These are phyloP conservation scores for Pleurotus citrinopileatus DNA, from an alignment of 768 basidiomycete species.

Conservation along the genomic window DNA sequence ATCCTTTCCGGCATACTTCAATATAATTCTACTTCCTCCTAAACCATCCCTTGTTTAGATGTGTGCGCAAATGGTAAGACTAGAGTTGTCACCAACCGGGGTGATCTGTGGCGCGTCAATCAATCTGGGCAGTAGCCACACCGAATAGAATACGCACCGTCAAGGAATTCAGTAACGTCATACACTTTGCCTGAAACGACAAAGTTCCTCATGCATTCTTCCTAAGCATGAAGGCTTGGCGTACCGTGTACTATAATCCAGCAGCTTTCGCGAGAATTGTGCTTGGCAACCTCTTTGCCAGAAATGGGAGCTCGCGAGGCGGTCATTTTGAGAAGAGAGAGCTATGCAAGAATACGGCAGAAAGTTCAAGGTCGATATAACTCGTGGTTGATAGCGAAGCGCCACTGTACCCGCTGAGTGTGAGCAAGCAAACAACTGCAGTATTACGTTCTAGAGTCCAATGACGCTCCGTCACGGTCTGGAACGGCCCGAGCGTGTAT, in stretches of 20 bases:
- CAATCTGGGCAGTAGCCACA: neutral
- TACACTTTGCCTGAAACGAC: slow-evolving; percentile 60
- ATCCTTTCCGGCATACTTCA: slow-evolving; percentile 88
- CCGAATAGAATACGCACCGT: slow-evolving; percentile 39
- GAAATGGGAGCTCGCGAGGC: slow-evolving; percentile 26
- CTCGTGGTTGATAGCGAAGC: neutral
- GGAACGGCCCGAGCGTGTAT: too few relatives aligned
- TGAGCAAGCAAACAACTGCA: too few relatives aligned
- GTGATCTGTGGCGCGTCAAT: neutral
- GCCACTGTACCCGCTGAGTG: too few relatives aligned
- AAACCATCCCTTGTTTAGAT: neutral
- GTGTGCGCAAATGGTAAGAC: too few relatives aligned
- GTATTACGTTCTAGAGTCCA: too few relatives aligned
- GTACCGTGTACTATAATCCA: slow-evolving; percentile 86
- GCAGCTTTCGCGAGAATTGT: slow-evolving; percentile 59
- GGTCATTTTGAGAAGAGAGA: neutral
- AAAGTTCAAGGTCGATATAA: neutral
- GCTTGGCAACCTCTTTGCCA: slow-evolving; percentile 50
- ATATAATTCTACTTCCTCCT: slow-evolving; percentile 81
- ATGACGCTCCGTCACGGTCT: too few relatives aligned
- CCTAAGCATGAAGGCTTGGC: slow-evolving; percentile 13
- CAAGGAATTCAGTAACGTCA: slow-evolving; percentile 77
- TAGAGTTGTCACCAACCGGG: neutral
- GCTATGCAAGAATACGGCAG: too few relatives aligned
- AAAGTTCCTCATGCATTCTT: neutral